A percentile compares a stretch with the other conserved stretches of the same genome.
Conservation (phyloP, 2,329 filamentous ascomycete genomes). For the Microascus cirrosus region DNA sequence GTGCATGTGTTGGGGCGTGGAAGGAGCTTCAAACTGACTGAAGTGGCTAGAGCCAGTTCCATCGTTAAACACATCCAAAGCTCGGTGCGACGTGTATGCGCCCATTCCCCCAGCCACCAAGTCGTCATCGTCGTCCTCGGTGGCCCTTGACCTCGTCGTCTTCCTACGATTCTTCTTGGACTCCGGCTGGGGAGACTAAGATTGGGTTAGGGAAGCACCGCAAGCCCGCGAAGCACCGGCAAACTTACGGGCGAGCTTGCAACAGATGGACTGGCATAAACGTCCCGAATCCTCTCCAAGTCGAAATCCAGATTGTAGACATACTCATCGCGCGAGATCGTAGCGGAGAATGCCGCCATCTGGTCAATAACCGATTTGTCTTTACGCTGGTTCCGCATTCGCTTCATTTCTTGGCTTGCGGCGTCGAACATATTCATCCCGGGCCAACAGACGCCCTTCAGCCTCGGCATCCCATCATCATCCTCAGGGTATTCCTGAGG, state of each 20-base stretch:
- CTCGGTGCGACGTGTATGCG: neutral
- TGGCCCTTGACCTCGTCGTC: neutral
- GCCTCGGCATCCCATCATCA: constrained; percentile 10
- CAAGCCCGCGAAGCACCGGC: neutral
- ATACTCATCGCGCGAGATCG: constrained; percentile 52
- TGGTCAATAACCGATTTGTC: constrained; percentile 57
- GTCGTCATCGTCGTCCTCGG: neutral
- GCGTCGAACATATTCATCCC: constrained; percentile 78
- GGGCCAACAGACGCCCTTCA: constrained; percentile 65
- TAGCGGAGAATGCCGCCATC: constrained; percentile 52
- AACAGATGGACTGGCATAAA: constrained; percentile 47
- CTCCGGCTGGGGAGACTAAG: neutral
- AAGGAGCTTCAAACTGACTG: neutral
- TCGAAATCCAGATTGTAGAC: constrained; percentile 46
- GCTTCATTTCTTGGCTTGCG: constrained; percentile 60
- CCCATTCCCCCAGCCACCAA: neutral
- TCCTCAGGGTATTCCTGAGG: neutral
- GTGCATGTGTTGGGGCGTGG: neutral
- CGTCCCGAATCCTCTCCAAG: constrained; percentile 39
- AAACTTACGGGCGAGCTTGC: constrained; percentile 2
- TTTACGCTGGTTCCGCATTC: constrained; percentile 70
- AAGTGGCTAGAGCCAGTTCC: neutral
- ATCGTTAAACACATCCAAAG: neutral
- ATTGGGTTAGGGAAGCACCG: neutral
- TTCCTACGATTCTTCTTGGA: neutral